Base-by-base conservation (phyloP, 1,284 basidiomycete species). In the Tausonia pullulans region DNA sequence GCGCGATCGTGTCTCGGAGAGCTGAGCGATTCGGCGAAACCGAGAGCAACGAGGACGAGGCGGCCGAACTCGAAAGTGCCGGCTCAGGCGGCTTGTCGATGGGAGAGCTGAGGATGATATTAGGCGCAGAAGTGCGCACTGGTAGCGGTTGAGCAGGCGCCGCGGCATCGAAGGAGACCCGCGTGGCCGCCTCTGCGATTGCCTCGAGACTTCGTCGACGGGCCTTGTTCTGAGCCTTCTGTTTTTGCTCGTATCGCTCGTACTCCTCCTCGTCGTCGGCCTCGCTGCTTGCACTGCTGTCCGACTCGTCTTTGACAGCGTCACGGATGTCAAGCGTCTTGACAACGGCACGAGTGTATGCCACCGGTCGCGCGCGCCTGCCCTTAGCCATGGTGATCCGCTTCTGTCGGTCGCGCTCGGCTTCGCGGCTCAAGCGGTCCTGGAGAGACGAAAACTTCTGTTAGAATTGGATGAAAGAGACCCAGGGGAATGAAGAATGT, bases 321-420 rank as follows among this genome's bases (percentile, higher is more conserved):
- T 97, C 93, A 71, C 90, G 87, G 68, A 97, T 84, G 71, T 90
- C 96, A 69, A 90, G 87, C 57, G 97, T 84, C 50, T 98, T 84
- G 72, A 94, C 87, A 0, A 98, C 90, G 67, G 87, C 92, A 62
- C 87, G 84, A 3, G 93, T 88, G 46, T 87, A 87, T 6, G 88
- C 88, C 7, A 98, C 91, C 2, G 96, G 95, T 50, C 95, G 85
- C n/a, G 92, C 90, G 54, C 90, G 84, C 68, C 86, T 87, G 13
- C 88, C 87, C n/a, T 91, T 83, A 70, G 93, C 73, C 7, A 74
- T 67, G 8, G 74, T 72, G 13, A 80, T 71, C n/a, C 77, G 74
- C 62, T 78, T 78, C 62, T 78, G 77, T 3, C 79, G 72, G 60
- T 81, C 79, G 9, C 78, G 73, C 66, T 81, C 80, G 2, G 79